These are phyloP conservation scores for Paramecium sexaurelia DNA, from an alignment of 73 alveolate species.

Conservation along the genomic window DNA sequence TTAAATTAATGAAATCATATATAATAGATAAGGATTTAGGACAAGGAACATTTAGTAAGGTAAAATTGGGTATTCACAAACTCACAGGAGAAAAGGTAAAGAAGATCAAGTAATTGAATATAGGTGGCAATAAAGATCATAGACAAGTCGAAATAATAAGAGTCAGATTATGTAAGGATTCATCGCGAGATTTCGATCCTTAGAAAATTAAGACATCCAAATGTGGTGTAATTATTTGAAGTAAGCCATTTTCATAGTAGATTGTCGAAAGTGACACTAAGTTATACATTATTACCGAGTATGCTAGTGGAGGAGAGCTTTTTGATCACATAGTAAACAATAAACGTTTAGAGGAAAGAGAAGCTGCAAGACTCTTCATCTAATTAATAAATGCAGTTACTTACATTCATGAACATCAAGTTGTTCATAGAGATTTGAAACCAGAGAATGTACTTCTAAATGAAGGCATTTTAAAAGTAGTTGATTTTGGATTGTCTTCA, in stretches of 20 bases:
- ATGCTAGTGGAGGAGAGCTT: constrained; percentile 94
- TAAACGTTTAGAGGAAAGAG: constrained; percentile 81
- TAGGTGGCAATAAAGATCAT: constrained; percentile 94
- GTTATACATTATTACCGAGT: constrained; percentile 91
- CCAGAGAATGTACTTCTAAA: constrained; percentile 76
- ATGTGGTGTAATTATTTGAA: constrained; percentile 80
- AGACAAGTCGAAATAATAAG: constrained; percentile 87
- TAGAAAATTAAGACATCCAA: constrained; percentile 80
- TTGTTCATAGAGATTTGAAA: constrained; percentile 81
- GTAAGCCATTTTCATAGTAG: constrained; percentile 23
- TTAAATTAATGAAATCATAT: constrained; percentile 31
- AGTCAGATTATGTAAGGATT: constrained; percentile 87
- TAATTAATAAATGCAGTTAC: constrained; percentile 90
- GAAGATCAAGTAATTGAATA: constrained; percentile 6
- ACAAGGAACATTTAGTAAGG: constrained; percentile 87
- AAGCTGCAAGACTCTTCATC: constrained; percentile 85
- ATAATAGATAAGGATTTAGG: constrained; percentile 67
- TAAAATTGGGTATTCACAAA: constrained; percentile 79
- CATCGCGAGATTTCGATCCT: constrained; percentile 86
- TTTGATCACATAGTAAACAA: constrained; percentile 81
- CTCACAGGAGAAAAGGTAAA: constrained; percentile 75
- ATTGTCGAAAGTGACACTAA: constrained; percentile 75
- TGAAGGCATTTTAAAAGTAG: constrained; percentile 62
- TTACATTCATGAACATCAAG: constrained; percentile 84
- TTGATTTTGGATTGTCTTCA: constrained; percentile 74